Evolutionary conservation across 345 rosid species (phyloP).

Genomic region (Excoecaria agallocha): DNA sequence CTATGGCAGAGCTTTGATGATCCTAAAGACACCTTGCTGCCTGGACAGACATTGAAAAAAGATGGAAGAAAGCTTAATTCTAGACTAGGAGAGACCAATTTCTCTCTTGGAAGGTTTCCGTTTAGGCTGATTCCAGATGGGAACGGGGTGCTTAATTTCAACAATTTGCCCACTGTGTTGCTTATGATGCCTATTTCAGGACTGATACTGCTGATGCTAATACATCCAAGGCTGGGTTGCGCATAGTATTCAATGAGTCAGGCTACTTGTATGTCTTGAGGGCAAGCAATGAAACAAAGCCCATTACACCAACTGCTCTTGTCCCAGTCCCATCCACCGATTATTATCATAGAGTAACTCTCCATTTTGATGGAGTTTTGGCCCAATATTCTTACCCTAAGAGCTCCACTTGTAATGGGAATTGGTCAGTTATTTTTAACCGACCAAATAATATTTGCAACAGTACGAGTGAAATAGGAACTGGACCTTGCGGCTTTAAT

Average conservation of each 20-base stretch:
- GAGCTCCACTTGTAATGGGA: constrained; percentile 5
- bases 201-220: not conserved
- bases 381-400: constrained; percentile 9
- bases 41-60: constrained; percentile 9
- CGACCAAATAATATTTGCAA: constrained; percentile 34
- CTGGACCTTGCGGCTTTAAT: constrained; percentile 43
- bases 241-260: not conserved
- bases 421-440: constrained; percentile 19
- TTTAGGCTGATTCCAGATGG: constrained; percentile 23
- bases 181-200: not conserved
- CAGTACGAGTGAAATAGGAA: not conserved
- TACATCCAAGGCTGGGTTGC: not conserved
- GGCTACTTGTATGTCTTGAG: constrained; percentile 12
- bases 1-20: constrained; percentile 25
- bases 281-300: constrained; percentile 2
- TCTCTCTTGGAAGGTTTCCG: constrained; percentile 30
- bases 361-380: constrained; percentile 7
- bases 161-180: constrained; percentile 14
- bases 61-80: constrained; percentile 18
- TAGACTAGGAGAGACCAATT: constrained; percentile 9
- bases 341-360: constrained; percentile 2
- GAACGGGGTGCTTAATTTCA: constrained; percentile 18
- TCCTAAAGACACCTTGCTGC: constrained; percentile 24
- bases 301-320: not conserved
- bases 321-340: not conserved